These are phyloP conservation scores for Fragaria nilgerrensis DNA, from an alignment of 306 rosid species.

Conservation along the genomic window DNA sequence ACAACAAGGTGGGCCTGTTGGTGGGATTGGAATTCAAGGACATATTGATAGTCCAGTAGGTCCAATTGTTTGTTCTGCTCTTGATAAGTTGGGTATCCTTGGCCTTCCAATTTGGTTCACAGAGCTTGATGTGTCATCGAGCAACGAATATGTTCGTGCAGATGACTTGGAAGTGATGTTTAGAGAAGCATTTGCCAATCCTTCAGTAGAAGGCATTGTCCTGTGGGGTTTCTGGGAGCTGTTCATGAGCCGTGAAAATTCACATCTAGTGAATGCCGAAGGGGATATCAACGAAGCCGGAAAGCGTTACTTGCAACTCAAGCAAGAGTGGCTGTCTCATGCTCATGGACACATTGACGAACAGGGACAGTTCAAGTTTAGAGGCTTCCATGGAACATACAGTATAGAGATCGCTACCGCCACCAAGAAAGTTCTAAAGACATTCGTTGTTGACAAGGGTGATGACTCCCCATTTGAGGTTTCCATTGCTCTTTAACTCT, in stretches of 20 bases:
- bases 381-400: slow-evolving; percentile 80
- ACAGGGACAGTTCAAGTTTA: slow-evolving; percentile 56
- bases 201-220: slow-evolving; percentile 73
- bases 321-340: slow-evolving; percentile 74
- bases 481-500: slow-evolving; percentile 42
- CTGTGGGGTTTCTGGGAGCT: slow-evolving; percentile 96
- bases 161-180: slow-evolving; percentile 89
- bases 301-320: slow-evolving; percentile 55
- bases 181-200: slow-evolving; percentile 74
- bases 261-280: slow-evolving; percentile 81
- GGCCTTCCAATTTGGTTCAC: slow-evolving; percentile 91
- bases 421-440: slow-evolving; percentile 46
- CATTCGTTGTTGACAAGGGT: slow-evolving; percentile 79
- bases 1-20: slow-evolving; percentile 75
- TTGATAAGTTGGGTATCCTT: slow-evolving; percentile 65
- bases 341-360: slow-evolving; percentile 57
- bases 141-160: slow-evolving; percentile 64
- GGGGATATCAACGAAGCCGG: slow-evolving; percentile 89
- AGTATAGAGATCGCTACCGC: slow-evolving; percentile 47
- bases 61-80: slow-evolving; percentile 68
- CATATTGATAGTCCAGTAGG: slow-evolving; percentile 89
- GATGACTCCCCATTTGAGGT: slow-evolving; percentile 55
- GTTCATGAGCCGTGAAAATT: slow-evolving; percentile 70
- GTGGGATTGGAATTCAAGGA: slow-evolving; percentile 89
- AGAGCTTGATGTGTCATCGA: slow-evolving; percentile 78